Conservation (phyloP, 768 basidiomycete genomes). For the Amanita pseudoporphyria region DNA sequence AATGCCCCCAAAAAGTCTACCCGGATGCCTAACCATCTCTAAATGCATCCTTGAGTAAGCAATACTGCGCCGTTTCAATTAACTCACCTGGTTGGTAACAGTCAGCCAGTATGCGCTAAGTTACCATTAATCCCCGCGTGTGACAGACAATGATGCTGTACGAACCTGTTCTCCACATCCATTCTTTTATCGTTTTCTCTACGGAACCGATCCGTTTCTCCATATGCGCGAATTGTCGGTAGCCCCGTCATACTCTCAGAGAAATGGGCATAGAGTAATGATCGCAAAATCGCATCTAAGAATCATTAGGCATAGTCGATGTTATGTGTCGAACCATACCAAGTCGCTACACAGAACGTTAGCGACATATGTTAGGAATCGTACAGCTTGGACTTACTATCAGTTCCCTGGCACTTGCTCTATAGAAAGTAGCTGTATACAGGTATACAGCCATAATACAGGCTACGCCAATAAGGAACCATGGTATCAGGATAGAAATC, state of each 20-base stretch:
- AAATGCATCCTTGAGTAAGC: conserved; percentile 6
- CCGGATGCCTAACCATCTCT: conserved; percentile 83
- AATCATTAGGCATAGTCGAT: background rate
- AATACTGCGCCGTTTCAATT: background rate
- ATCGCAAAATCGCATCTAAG: conserved; percentile 74
- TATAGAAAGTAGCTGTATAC: conserved; percentile 75
- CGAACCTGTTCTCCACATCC: conserved; percentile 74
- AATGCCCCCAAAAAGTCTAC: conserved; percentile 75
- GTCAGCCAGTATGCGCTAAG: conserved; percentile 78
- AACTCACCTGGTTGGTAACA: conserved; percentile 61
- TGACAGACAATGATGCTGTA: background rate
- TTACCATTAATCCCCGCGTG: background rate
- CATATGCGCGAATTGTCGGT: conserved; percentile 83
- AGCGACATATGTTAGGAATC: background rate
- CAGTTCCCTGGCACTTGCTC: conserved; percentile 77
- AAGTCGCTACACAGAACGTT: conserved; percentile 33
- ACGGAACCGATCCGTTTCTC: conserved; percentile 67
- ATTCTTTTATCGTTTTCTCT: conserved; percentile 66
- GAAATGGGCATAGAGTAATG: conserved; percentile 85
- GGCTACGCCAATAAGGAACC: conserved; percentile 73
- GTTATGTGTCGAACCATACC: conserved; percentile 23
- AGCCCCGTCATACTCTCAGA: conserved; percentile 84
- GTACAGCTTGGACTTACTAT: conserved; percentile 38
- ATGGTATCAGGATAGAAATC: conserved; percentile 69
- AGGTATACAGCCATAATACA: conserved; percentile 52